Percentiles rank a stretch among this genome's conserved stretches.
phyloP scores from a whole-genome alignment of 495 filamentous ascomycete species.

The Trichocladium uniseriatum region DNA sequence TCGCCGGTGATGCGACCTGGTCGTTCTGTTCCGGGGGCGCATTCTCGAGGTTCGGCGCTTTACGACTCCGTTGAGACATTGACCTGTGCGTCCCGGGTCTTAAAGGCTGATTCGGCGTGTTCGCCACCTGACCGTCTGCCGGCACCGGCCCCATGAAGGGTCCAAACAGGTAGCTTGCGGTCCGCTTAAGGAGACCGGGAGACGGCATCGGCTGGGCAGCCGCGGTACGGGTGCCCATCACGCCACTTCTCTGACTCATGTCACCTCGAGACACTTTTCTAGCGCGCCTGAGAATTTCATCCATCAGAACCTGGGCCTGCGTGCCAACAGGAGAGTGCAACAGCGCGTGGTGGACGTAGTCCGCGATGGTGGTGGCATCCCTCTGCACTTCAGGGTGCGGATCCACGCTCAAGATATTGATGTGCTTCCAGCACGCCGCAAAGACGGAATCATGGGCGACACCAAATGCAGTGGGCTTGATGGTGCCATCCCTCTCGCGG shows the following conservation, averaged over 20 bases:
- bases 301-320: slow-evolving; percentile 61
- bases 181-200: slow-evolving; percentile 41
- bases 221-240: slow-evolving; percentile 32
- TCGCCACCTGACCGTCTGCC: slow-evolving; percentile 26
- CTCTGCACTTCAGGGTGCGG: slow-evolving; percentile 89
- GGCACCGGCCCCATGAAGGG: slow-evolving; percentile 44
- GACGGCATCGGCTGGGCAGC: slow-evolving; percentile 34
- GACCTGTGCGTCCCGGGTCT: slow-evolving; percentile 37
- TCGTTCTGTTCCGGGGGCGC: slow-evolving; percentile 72
- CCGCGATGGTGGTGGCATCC: slow-evolving; percentile 69
- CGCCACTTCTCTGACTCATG: slow-evolving; percentile 37
- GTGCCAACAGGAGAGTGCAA: slow-evolving; percentile 65
- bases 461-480: slow-evolving; percentile 40
- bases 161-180: slow-evolving; percentile 46
- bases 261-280: slow-evolving; percentile 47
- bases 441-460: slow-evolving; percentile 82
- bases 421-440: slow-evolving; percentile 86
- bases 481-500: slow-evolving; percentile 40
- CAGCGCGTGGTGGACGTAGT: slow-evolving; percentile 69
- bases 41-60: slow-evolving; percentile 54
- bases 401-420: slow-evolving; percentile 82
- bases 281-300: slow-evolving; percentile 51
- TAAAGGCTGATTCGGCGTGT: slow-evolving; percentile 22
- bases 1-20: slow-evolving; percentile 52
- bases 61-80: slow-evolving; percentile 30